These are phyloP conservation scores for Gossypium turneri DNA, from an alignment of 345 rosid species.

Conservation along the genomic window DNA sequence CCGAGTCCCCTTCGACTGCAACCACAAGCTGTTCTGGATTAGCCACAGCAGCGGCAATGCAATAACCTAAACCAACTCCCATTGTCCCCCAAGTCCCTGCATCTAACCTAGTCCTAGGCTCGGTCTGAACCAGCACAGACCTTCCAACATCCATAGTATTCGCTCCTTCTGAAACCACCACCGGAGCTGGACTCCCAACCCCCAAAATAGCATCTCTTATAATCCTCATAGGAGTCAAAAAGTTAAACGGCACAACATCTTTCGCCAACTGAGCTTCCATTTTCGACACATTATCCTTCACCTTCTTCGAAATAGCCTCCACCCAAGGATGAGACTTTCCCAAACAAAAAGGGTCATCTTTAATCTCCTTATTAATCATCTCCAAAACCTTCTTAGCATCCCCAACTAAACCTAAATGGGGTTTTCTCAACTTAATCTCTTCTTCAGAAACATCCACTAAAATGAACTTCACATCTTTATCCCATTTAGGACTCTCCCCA, in stretches of 20 bases:
- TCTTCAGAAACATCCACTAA: slow-evolving; percentile 70
- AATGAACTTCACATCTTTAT: slow-evolving; percentile 77
- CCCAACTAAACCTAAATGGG: slow-evolving; percentile 68
- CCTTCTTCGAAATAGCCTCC: slow-evolving; percentile 66
- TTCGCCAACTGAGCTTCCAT: slow-evolving; percentile 83
- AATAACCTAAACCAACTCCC: slow-evolving; percentile 99
- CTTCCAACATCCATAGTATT: slow-evolving; percentile 98
- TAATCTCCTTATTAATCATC: slow-evolving; percentile 70
- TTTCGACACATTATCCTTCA: slow-evolving; percentile 57
- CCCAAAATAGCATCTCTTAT: slow-evolving; percentile 78
- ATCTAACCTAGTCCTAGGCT: slow-evolving; percentile 96
- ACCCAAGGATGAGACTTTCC: slow-evolving; percentile 83
- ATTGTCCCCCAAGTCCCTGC: slow-evolving; percentile 99
- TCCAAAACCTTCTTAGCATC: slow-evolving; percentile 73
- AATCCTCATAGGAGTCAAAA: slow-evolving; percentile 89
- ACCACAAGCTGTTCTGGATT: slow-evolving; percentile 81
- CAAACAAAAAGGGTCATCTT: slow-evolving; percentile 84
- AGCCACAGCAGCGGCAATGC: slow-evolving; percentile 97
- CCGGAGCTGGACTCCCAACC: slow-evolving; percentile 76
- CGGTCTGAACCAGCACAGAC: slow-evolving; percentile 87
- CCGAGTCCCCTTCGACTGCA: slow-evolving; percentile 98
- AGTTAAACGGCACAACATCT: slow-evolving; percentile 94
- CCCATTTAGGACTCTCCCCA: slow-evolving; percentile 93
- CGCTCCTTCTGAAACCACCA: slow-evolving; percentile 90
- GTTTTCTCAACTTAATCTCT: slow-evolving; percentile 79